phyloP scores from a whole-genome alignment of 352 stramenopile genomes.

The Lagenidium sp. region DNA sequence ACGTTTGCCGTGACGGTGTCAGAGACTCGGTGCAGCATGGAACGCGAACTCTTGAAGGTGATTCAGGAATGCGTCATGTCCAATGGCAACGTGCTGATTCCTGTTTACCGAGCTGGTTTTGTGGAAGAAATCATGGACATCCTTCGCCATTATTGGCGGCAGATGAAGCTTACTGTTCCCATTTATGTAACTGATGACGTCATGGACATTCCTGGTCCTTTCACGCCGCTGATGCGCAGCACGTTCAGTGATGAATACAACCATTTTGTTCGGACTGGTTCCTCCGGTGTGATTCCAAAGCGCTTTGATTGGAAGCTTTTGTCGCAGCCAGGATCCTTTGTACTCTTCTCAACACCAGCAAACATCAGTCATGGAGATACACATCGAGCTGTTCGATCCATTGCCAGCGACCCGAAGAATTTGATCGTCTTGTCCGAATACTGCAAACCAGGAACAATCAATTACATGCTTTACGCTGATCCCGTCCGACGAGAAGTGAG shows the following conservation, averaged over 20 bases:
- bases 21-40: slow-evolving; percentile 72
- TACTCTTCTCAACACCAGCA: slow-evolving; percentile 73
- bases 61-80: slow-evolving; percentile 67
- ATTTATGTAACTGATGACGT: slow-evolving; percentile 61
- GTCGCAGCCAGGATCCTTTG: slow-evolving; percentile 52
- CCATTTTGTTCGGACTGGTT: background rate
- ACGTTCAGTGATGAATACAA: slow-evolving; percentile 47
- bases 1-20: slow-evolving; percentile 78
- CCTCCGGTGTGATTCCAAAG: background rate
- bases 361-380: slow-evolving; percentile 72
- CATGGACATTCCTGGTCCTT: slow-evolving; percentile 50
- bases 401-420: slow-evolving; percentile 67
- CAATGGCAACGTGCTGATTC: slow-evolving; percentile 79
- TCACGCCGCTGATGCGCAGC: slow-evolving; percentile 44
- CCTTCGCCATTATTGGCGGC: slow-evolving; percentile 61
- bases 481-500: slow-evolving; percentile 55
- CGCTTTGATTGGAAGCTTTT: slow-evolving; percentile 67
- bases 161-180: slow-evolving; percentile 36
- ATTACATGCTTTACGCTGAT: slow-evolving; percentile 77
- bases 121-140: slow-evolving; percentile 74
- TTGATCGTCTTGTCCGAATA: slow-evolving; percentile 80
- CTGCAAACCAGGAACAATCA: slow-evolving; percentile 70
- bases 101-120: slow-evolving; percentile 67
- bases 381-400: slow-evolving; percentile 43
- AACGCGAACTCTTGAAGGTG: slow-evolving; percentile 71